Base-by-base conservation (phyloP, 371 early-diverging fungal species). In the Syncephalastrum sp. region DNA sequence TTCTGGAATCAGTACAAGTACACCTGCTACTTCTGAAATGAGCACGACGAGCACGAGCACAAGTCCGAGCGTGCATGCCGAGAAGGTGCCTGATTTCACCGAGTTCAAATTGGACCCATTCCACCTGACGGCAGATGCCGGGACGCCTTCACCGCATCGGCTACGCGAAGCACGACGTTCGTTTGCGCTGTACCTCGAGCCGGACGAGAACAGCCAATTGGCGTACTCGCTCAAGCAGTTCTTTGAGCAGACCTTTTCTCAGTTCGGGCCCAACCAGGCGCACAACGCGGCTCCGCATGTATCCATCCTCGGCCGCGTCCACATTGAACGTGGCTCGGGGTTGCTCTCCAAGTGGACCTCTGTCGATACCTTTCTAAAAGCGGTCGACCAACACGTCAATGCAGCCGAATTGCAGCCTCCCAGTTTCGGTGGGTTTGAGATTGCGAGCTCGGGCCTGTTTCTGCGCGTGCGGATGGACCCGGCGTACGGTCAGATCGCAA, bases 31-130 rank as follows among this genome's bases (percentile, higher is more conserved):
- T 24, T 49, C 44, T 16, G 57, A 42, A 3, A 46, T 60, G 38
- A 60, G 60, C 49, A 60, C 60, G 5, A 44, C 55, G 21, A 55
- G 55, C 10, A 54, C 60, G 3, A 54, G 55, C 4, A 54, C 50
- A 15, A 23, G 41, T 16, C 45, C 54, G n/a, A 29, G 16, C 24
- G 45, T 41, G 42, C 45, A 43, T 25, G 48, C 54, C 49, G 52
- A 47, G 14, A 45, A 57, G 24, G 54, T 65, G 15, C 65, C 60
- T 43, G 54, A 61, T 42, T 66, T 66, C 53, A 57, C 49, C 1
- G 66, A 66, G 13, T 66, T 66, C 48, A 56, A 51, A 42, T 53
- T 66, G 25, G 55, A 66, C 47, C 66, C 66, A 13, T 59, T 66
- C 42, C 47, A 66, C 25, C 25, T 65, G 43, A 47, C 45, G 17